These are phyloP conservation scores for Saprolegnia parasitica DNA, from an alignment of 352 stramenopile genomes.

Conservation along the genomic window DNA sequence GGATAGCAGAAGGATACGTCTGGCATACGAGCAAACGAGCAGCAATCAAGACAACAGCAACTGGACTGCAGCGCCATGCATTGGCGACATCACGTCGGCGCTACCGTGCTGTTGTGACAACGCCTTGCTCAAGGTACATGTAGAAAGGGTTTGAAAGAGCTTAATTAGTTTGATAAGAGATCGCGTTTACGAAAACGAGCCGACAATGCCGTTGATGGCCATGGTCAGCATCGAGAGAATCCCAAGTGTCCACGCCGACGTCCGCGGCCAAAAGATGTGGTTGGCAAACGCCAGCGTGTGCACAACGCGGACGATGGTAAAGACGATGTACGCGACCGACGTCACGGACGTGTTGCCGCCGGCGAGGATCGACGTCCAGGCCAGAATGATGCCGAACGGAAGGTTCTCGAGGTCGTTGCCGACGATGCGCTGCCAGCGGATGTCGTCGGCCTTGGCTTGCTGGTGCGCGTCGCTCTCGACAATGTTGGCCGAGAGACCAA, in stretches of 20 bases:
- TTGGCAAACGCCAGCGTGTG: slow-evolving; percentile 48
- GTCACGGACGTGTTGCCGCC: slow-evolving; percentile 36
- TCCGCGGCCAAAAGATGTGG: slow-evolving; percentile 32
- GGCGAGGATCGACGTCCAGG: slow-evolving; percentile 34
- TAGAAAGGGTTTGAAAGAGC: background rate
- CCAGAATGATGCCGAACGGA: slow-evolving; percentile 32
- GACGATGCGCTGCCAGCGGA: slow-evolving; percentile 56
- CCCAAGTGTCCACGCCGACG: slow-evolving; percentile 31
- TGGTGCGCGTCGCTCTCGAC: background rate
- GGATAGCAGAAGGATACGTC: no score
- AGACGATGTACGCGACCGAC: slow-evolving; percentile 36
- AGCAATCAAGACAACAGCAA: no score
- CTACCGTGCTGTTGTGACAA: no score
- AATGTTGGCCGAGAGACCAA: background rate
- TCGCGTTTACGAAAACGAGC: slow-evolving; percentile 7
- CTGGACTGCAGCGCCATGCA: no score
- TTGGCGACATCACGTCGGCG: no score
- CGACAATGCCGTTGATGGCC: slow-evolving; percentile 29
- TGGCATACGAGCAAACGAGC: no score
- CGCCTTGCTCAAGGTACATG: no score
- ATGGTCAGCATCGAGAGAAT: slow-evolving; percentile 30
- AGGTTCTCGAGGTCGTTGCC: slow-evolving; percentile 60
- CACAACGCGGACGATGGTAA: slow-evolving; percentile 38
- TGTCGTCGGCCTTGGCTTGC: slow-evolving; percentile 31
- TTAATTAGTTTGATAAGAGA: background rate